These are phyloP conservation scores for Aspergillus haitiensis DNA, from an alignment of 495 filamentous ascomycete genomes.

Conservation along the genomic window DNA sequence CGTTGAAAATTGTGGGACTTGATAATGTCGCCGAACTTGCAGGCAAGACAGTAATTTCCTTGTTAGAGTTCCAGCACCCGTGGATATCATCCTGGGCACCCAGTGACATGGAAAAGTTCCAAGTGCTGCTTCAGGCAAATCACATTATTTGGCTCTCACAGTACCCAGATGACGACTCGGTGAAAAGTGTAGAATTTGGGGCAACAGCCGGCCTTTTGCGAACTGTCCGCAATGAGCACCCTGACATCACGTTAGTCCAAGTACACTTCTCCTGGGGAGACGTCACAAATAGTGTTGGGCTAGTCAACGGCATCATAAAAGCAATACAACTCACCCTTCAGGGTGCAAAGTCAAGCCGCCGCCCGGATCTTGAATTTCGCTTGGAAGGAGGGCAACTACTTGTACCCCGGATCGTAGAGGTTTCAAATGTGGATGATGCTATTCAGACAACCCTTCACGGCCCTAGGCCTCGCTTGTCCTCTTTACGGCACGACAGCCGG, in stretches of 20 bases:
- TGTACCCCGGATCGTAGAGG: slow-evolving; percentile 24
- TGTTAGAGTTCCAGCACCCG: slow-evolving; percentile 24
- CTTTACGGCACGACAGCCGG: slow-evolving; percentile 14
- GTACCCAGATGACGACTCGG: slow-evolving; percentile 13
- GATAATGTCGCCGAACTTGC: slow-evolving; percentile 17
- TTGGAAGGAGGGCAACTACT: slow-evolving; percentile 23
- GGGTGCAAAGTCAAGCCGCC: slow-evolving; percentile 5
- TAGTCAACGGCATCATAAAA: slow-evolving; percentile 12
- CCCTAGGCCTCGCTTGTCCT: slow-evolving; percentile 19
- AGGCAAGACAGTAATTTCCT: slow-evolving; percentile 27
- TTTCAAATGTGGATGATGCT: slow-evolving; percentile 23
- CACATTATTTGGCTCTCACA: slow-evolving; percentile 32
- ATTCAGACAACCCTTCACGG: slow-evolving; percentile 27
- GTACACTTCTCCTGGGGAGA: slow-evolving; percentile 18
- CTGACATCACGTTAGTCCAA: slow-evolving; percentile 21
- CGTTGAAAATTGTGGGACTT: slow-evolving; percentile 11
- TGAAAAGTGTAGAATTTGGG: slow-evolving; percentile 16
- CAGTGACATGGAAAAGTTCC: slow-evolving; percentile 20
- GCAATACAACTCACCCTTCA: slow-evolving; percentile 26
- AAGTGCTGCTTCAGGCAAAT: slow-evolving; percentile 20
- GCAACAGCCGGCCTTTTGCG: slow-evolving; percentile 27
- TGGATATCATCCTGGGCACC: slow-evolving; percentile 23
- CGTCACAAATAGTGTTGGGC: slow-evolving; percentile 9
- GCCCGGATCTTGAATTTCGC: slow-evolving; percentile 23
- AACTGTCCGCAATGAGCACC: slow-evolving; percentile 29